phyloP scores from a whole-genome alignment of 2,329 filamentous ascomycete species.

The Apiospora aurea region DNA sequence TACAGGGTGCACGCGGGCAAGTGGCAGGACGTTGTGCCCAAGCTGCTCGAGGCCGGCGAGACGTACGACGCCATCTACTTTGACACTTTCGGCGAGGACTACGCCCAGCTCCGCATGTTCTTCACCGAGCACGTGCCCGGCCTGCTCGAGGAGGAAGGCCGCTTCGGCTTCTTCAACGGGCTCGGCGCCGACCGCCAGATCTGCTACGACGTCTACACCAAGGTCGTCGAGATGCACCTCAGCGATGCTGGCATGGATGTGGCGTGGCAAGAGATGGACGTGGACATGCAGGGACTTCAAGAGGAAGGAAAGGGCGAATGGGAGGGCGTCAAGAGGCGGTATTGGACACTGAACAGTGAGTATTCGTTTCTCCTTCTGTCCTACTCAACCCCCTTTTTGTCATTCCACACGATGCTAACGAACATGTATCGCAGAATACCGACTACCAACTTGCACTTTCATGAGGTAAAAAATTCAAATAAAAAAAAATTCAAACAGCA shows the following conservation, averaged over 20 bases:
- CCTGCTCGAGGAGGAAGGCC: slow-evolving; percentile 73
- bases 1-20: slow-evolving; percentile 75
- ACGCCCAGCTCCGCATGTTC: slow-evolving; percentile 82
- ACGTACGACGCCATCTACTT: slow-evolving; percentile 93
- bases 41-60: slow-evolving; percentile 71
- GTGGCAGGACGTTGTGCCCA: slow-evolving; percentile 83
- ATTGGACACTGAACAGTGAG: slow-evolving; percentile 84
- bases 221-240: slow-evolving; percentile 89
- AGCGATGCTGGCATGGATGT: slow-evolving; percentile 89
- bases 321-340: slow-evolving; percentile 86
- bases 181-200: slow-evolving; percentile 91
- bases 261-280: slow-evolving; percentile 80
- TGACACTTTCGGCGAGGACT: slow-evolving; percentile 96
- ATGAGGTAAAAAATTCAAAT: slow-evolving; percentile 59
- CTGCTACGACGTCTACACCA: slow-evolving; percentile 95
- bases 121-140: slow-evolving; percentile 88
- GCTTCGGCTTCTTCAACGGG: slow-evolving; percentile 89
- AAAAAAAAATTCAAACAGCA: not conserved
- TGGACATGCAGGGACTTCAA: slow-evolving; percentile 71
- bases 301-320: slow-evolving; percentile 77
- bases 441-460: slow-evolving; percentile 77
- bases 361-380: slow-evolving; percentile 30
- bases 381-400: not conserved
- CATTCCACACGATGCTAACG: slow-evolving; percentile 27
- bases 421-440: slow-evolving; percentile 62